Percentiles rank a stretch among this genome's conserved stretches.
These are phyloP conservation scores for Thecaphora thlaspeos DNA, from an alignment of 1,284 basidiomycete species.

Conservation along the genomic window DNA sequence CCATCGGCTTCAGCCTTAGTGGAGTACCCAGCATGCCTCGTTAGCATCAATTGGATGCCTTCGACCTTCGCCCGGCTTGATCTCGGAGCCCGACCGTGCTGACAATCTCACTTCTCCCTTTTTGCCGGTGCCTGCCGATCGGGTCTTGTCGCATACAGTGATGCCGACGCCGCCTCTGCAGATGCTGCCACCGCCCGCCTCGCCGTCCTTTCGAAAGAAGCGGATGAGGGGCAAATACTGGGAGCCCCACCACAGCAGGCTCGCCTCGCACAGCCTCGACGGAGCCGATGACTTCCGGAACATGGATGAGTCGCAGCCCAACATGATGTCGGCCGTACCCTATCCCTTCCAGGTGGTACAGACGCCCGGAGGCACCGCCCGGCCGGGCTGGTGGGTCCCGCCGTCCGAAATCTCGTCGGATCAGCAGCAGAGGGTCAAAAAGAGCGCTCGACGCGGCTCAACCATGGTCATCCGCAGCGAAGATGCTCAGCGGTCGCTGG, in stretches of 20 bases:
- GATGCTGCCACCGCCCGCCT: constrained; percentile 45
- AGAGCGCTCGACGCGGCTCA: constrained; percentile 5
- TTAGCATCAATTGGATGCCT: too few species aligned
- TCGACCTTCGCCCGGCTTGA: too few species aligned
- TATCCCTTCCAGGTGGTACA: constrained; percentile 50
- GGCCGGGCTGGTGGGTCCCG: constrained; percentile 50
- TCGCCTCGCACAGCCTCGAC: constrained; percentile 11
- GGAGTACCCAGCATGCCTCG: constrained; percentile 48
- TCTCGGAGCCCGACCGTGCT: too few species aligned
- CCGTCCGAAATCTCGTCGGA: constrained; percentile 29
- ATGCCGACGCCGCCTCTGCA: constrained; percentile 46
- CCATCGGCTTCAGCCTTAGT: constrained; percentile 36
- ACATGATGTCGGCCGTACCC: constrained; percentile 35
- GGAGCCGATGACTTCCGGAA: constrained; percentile 8
- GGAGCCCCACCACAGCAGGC: constrained; percentile 3
- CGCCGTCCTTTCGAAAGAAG: constrained; percentile 25
- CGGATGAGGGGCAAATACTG: constrained; percentile 4
- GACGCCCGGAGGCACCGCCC: constrained; percentile 44
- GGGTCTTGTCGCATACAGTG: constrained; percentile 1
- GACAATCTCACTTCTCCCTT: too few species aligned
- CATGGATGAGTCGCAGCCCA: constrained; percentile 27
- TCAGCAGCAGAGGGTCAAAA: constrained; percentile 19
- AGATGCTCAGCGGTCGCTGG: not conserved
- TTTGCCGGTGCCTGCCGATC: not conserved
- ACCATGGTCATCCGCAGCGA: not conserved